Evolutionary conservation across 2,329 filamentous ascomycete genomes (phyloP).

Genomic region (Phialophora chinensis): DNA sequence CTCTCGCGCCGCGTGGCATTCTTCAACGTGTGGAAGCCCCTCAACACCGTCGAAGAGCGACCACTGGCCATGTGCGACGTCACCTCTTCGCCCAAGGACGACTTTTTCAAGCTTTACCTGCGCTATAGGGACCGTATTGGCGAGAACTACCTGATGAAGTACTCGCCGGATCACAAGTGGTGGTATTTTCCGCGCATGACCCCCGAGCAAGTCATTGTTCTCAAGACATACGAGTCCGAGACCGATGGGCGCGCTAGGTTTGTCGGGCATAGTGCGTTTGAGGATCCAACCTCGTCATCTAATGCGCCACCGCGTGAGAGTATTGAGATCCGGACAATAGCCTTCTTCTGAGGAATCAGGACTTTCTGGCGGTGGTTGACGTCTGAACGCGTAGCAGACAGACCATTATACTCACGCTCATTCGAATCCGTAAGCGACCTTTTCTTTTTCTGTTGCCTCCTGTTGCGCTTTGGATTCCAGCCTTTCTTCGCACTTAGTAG

Average conservation of each 20-base stretch:
- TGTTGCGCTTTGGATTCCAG: neutral
- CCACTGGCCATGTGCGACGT: conserved; percentile 52
- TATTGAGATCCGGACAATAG: conserved; percentile 50
- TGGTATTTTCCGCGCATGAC: conserved; percentile 51
- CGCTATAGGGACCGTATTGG: conserved; percentile 49
- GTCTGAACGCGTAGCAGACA: neutral
- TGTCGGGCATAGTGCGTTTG: conserved; percentile 50
- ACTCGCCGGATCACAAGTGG: conserved; percentile 47
- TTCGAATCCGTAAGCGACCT: neutral
- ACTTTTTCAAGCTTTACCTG: conserved; percentile 52
- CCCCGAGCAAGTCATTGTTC: conserved; percentile 46
- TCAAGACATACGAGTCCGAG: conserved; percentile 51
- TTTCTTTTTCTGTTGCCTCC: neutral
- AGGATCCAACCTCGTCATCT: conserved; percentile 44
- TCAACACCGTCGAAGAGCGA: conserved; percentile 49
- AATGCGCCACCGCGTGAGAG: conserved; percentile 48
- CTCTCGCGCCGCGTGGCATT: conserved; percentile 56
- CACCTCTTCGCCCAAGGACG: conserved; percentile 43
- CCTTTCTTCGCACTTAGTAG: neutral
- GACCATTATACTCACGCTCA: neutral
- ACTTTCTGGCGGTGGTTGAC: neutral
- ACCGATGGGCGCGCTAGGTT: conserved; percentile 44
- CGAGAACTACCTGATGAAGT: conserved; percentile 51
- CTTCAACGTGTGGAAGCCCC: conserved; percentile 59
- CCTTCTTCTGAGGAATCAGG: conserved; percentile 45